These are phyloP conservation scores for Kurtzmaniella fragi DNA, from an alignment of 805 yeast species.

Conservation along the genomic window DNA sequence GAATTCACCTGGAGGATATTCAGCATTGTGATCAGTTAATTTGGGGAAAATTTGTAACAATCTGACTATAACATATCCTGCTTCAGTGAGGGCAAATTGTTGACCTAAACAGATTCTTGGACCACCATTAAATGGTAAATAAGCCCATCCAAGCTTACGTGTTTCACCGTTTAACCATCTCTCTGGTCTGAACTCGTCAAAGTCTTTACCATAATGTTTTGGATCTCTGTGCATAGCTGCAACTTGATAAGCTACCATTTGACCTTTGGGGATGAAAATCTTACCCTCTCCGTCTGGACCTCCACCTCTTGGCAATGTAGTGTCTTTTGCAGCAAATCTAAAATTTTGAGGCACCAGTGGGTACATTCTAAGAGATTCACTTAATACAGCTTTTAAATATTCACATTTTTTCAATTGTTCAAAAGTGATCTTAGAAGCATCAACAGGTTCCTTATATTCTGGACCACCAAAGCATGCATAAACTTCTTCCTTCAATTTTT, in stretches of 20 bases:
- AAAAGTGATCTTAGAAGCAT: constrained; percentile 25
- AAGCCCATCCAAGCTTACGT: constrained; percentile 30
- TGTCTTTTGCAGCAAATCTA: constrained; percentile 41
- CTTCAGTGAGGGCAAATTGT: constrained; percentile 35
- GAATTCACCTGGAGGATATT: constrained; percentile 21
- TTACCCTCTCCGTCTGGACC: constrained; percentile 25
- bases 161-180: constrained; percentile 27
- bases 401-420: constrained; percentile 46
- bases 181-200: constrained; percentile 31
- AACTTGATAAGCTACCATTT: constrained; percentile 14
- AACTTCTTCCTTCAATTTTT: constrained; percentile 26
- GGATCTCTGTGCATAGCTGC: constrained; percentile 16
- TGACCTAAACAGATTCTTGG: constrained; percentile 38
- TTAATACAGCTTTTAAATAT: constrained; percentile 42
- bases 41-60: constrained; percentile 26
- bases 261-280: constrained; percentile 19
- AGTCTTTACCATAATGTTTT: constrained; percentile 29
- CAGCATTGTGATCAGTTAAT: constrained; percentile 10
- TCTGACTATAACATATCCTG: constrained; percentile 25
- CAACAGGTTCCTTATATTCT: constrained; percentile 22
- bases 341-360: constrained; percentile 49
- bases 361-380: constrained; percentile 46
- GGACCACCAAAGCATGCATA: constrained; percentile 27
- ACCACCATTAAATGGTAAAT: constrained; percentile 33
- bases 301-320: constrained; percentile 49